Conservation (phyloP, 306 rosid species). For the Hippophae rhamnoides region DNA sequence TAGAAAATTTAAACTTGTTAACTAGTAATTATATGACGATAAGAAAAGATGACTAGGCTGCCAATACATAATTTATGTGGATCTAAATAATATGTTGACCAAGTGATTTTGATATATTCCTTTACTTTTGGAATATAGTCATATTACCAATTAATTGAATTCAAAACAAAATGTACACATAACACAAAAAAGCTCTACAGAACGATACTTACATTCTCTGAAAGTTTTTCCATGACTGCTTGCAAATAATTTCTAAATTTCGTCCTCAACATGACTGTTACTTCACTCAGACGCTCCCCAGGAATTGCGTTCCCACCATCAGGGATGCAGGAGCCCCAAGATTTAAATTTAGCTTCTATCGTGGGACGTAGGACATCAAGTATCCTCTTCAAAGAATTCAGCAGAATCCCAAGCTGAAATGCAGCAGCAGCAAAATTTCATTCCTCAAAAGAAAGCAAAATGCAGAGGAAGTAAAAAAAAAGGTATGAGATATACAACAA, state of each 20-base stretch:
- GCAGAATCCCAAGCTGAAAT: slow-evolving; percentile 21
- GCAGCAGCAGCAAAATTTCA: background rate
- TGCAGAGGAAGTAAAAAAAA: background rate
- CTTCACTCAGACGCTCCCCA: slow-evolving; percentile 24
- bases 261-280: slow-evolving; percentile 17
- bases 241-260: slow-evolving; percentile 25
- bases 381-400: slow-evolving; percentile 26
- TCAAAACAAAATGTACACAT: background rate
- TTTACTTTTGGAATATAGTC: background rate
- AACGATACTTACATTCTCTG: slow-evolving; percentile 22
- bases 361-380: slow-evolving; percentile 25
- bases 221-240: slow-evolving; percentile 27
- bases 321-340: slow-evolving; percentile 18
- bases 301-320: slow-evolving; percentile 10
- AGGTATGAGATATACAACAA: background rate
- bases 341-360: slow-evolving; percentile 21
- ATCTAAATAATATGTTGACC: too few species aligned
- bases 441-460: background rate
- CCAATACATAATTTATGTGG: too few species aligned
- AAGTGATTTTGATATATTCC: too few species aligned
- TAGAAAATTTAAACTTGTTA: too few species aligned
- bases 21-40: too few species aligned
- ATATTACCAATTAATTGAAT: background rate
- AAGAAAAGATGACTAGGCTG: too few species aligned
- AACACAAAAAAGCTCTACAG: background rate